A percentile compares a stretch with the other conserved stretches of the same genome.
These are phyloP conservation scores for Parasitella parasitica DNA, from an alignment of 371 early-diverging fungal genomes.

Conservation along the genomic window DNA sequence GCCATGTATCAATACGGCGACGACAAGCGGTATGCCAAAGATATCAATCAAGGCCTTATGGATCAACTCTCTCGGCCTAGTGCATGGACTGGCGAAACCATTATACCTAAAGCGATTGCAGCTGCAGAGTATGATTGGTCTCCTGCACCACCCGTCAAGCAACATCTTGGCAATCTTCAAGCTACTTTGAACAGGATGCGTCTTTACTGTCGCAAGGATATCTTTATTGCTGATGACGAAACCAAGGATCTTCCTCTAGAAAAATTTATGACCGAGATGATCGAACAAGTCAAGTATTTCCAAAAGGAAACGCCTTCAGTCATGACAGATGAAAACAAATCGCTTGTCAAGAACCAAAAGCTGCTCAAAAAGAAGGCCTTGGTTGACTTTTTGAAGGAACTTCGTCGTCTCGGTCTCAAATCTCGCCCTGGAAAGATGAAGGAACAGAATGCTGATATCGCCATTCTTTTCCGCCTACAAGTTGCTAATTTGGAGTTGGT, in stretches of 20 bases:
- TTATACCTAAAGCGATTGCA: slow-evolving; percentile 2
- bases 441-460: slow-evolving; percentile 40
- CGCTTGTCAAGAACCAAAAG: slow-evolving; percentile 73
- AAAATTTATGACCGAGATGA: slow-evolving; percentile 48
- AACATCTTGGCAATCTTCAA: slow-evolving; percentile 37
- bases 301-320: slow-evolving; percentile 65
- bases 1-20: slow-evolving; percentile 56
- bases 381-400: slow-evolving; percentile 81
- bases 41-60: slow-evolving; percentile 30
- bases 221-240: slow-evolving; percentile 24
- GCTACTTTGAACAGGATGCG: slow-evolving; percentile 36
- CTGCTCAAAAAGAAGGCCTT: slow-evolving; percentile 84
- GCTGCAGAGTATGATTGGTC: slow-evolving; percentile 14
- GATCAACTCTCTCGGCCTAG: slow-evolving; percentile 36
- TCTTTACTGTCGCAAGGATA: slow-evolving; percentile 35
- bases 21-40: slow-evolving; percentile 44
- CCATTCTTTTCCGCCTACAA: slow-evolving; percentile 36
- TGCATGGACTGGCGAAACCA: slow-evolving; percentile 28
- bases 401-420: slow-evolving; percentile 81
- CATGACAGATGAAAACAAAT: slow-evolving; percentile 67
- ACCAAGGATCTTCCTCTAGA: slow-evolving; percentile 39
- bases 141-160: slow-evolving; percentile 25
- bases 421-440: slow-evolving; percentile 52
- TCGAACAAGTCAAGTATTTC: slow-evolving; percentile 56
- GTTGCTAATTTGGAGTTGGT: slow-evolving; percentile 32